Conservation (phyloP, 805 yeast genomes). For the Starmerella kuoi region DNA sequence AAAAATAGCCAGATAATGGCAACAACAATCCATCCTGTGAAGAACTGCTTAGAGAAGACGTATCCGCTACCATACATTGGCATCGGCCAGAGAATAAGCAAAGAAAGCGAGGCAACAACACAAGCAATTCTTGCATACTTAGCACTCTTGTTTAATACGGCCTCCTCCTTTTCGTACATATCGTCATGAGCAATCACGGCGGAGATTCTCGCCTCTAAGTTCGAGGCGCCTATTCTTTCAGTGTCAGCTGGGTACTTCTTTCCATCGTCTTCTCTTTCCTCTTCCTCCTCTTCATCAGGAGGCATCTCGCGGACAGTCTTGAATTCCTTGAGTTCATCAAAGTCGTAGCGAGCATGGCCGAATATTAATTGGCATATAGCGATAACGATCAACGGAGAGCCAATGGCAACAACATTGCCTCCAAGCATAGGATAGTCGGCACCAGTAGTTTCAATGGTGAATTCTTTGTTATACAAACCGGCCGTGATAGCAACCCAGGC, state of each 20-base stretch:
- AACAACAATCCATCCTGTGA: conserved; percentile 81
- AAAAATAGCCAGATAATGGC: conserved; percentile 67
- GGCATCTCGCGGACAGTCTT: conserved; percentile 36
- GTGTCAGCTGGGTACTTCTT: not conserved
- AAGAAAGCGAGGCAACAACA: conserved; percentile 44
- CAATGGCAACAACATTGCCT: conserved; percentile 74
- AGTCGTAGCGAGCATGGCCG: conserved; percentile 65
- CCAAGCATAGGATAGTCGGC: conserved; percentile 78
- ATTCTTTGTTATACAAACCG: conserved; percentile 33
- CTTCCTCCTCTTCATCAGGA: conserved; percentile 15
- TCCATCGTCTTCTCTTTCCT: not conserved
- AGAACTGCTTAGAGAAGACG: conserved; percentile 59
- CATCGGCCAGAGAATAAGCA: conserved; percentile 79
- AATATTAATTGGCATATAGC: conserved; percentile 54
- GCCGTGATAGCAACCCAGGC: conserved; percentile 43
- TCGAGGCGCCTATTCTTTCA: not conserved
- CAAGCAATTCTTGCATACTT: conserved; percentile 52
- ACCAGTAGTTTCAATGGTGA: conserved; percentile 48
- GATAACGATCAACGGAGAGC: conserved; percentile 54
- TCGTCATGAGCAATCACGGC: conserved; percentile 11
- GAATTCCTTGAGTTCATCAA: conserved; percentile 46
- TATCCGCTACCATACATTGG: conserved; percentile 80
- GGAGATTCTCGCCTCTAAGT: conserved; percentile 7
- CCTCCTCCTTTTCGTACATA: conserved; percentile 35
- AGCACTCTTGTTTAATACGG: conserved; percentile 42